Base-by-base conservation (phyloP, 495 filamentous ascomycete species). In the Daldinia loculata region DNA sequence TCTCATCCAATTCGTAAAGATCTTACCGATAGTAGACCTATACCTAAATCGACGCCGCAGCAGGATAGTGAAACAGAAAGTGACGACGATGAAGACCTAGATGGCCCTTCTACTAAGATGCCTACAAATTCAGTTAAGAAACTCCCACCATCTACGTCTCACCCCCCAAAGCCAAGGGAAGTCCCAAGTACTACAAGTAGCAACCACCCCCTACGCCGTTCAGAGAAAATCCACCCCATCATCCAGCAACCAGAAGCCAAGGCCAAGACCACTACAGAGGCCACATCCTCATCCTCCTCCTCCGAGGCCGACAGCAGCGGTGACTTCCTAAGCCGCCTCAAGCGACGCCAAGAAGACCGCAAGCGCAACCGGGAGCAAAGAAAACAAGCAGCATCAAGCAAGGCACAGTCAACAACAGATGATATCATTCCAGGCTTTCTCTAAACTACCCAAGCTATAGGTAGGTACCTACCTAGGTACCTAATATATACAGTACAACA, bases 11-110 rank as follows among this genome's bases (percentile, higher is more conserved):
- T 2, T 0, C 6, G 14, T 24, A 22, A 24, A 7, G 17, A 43
- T 6, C 7, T 66, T 8, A 5, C 52, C 17, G 24, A 53, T 1
- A 59, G 26, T 30, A 72, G 59, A 26, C 7, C 32, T 17, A 22
- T 32, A 29, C n/a, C 34, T 27, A 63, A 62, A 3, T 41, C 61
- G 15, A n/a, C n/a, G 0, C 12, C 11, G 19, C 39, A 41, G 2
- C 66, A 63, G 4, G 2, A 8, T 4, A 63, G 51, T 39, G 72
- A 74, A 36, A 76, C 70, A 12, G 74, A 70, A 19, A 56, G 61
- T 5, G 73, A 77, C 2, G 78, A 79, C 32, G 78, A 83, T 14
- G 80, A 82, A 45, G 79, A 82, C 45, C 70, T 79, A 12, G 80
- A 78, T 60, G 72, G 67, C 2, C 62, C 74, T 59, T 38, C 59